Conservation (phyloP, 2,329 filamentous ascomycete genomes). For the Penicillium capsulatum region DNA sequence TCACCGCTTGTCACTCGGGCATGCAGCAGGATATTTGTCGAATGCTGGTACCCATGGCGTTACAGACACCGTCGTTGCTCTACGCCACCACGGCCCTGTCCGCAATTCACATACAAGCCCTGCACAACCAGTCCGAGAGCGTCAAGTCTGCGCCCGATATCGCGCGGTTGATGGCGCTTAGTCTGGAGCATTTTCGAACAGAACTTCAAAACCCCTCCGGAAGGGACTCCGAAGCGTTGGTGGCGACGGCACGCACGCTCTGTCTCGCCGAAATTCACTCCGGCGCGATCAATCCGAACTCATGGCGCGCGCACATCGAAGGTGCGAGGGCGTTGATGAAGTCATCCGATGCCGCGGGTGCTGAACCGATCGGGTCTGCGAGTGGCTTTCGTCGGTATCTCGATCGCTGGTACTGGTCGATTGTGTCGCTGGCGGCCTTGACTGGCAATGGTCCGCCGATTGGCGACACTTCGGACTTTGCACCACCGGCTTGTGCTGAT, state of each 20-base stretch:
- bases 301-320: conserved; percentile 44
- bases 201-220: conserved; percentile 36
- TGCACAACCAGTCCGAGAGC: conserved; percentile 34
- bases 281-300: conserved; percentile 37
- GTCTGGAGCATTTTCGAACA: conserved; percentile 39
- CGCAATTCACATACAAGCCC: conserved; percentile 40
- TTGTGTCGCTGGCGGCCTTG: conserved; percentile 41
- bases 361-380: conserved; percentile 22
- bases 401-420: conserved; percentile 41
- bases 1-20: conserved; percentile 39
- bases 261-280: conserved; percentile 43
- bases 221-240: conserved; percentile 33
- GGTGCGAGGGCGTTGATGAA: conserved; percentile 40
- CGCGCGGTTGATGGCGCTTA: conserved; percentile 38
- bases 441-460: conserved; percentile 39
- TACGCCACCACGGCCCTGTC: conserved; percentile 44
- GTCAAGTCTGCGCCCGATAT: conserved; percentile 39
- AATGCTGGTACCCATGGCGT: conserved; percentile 44
- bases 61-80: conserved; percentile 41
- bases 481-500: conserved; percentile 11
- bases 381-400: conserved; percentile 37
- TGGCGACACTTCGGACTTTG: conserved; percentile 22
- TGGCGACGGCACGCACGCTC: conserved; percentile 42
- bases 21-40: conserved; percentile 43
- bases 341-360: conserved; percentile 18